A percentile compares a stretch with the other conserved stretches of the same genome.
Evolutionary conservation across 2,329 filamentous ascomycete genomes (phyloP).

Genomic region (Sclerotinia nivalis): DNA sequence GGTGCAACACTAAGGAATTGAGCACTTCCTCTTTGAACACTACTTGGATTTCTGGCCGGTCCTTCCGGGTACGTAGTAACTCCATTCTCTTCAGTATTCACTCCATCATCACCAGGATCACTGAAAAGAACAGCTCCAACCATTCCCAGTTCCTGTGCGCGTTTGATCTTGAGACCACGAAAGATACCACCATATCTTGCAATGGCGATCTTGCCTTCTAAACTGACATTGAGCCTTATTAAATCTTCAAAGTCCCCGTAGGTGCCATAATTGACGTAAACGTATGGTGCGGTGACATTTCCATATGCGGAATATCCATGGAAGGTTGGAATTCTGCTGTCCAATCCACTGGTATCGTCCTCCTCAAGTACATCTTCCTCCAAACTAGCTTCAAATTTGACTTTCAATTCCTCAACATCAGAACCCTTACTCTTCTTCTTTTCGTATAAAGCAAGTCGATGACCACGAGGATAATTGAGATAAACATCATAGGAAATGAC

Average conservation of each 20-base stretch:
- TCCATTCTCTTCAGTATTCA: slow-evolving; percentile 78
- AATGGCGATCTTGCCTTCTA: slow-evolving; percentile 84
- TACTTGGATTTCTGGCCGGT: slow-evolving; percentile 82
- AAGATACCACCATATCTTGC: slow-evolving; percentile 85
- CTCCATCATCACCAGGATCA: slow-evolving; percentile 86
- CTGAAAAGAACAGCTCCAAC: slow-evolving; percentile 81
- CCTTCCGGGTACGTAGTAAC: slow-evolving; percentile 79
- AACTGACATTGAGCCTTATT: slow-evolving; percentile 67
- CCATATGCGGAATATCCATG: slow-evolving; percentile 93
- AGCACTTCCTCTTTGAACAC: slow-evolving; percentile 85
- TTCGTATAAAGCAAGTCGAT: slow-evolving; percentile 66
- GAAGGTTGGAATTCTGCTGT: slow-evolving; percentile 80
- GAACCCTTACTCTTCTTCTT: slow-evolving; percentile 47
- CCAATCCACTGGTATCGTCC: slow-evolving; percentile 73
- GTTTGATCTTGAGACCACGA: slow-evolving; percentile 87
- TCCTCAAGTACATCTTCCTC: slow-evolving; percentile 83
- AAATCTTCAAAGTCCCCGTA: slow-evolving; percentile 85
- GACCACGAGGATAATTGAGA: slow-evolving; percentile 73
- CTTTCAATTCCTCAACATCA: slow-evolving; percentile 54
- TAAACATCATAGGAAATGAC: slow-evolving; percentile 75
- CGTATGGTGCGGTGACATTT: slow-evolving; percentile 83
- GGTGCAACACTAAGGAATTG: slow-evolving; percentile 72
- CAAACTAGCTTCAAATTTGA: slow-evolving; percentile 77
- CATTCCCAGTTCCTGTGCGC: slow-evolving; percentile 88
- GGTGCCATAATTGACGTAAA: slow-evolving; percentile 90